Conservation (phyloP, 129 eudicot species). For the Ambrosia trifida region DNA sequence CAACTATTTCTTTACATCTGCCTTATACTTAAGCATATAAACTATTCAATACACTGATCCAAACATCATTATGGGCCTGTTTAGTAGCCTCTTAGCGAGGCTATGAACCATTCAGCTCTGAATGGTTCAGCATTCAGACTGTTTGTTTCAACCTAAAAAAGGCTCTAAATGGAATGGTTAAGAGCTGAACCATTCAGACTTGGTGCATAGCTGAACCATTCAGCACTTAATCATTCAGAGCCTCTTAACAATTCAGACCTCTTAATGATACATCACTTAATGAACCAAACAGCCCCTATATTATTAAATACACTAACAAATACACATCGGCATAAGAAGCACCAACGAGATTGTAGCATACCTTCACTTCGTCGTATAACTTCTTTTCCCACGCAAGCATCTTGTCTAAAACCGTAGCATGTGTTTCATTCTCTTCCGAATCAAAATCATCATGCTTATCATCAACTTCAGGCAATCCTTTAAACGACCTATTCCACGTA, state of each 20-base stretch:
- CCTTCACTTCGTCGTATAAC: slow-evolving; percentile 97
- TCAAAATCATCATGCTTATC: slow-evolving; percentile 83
- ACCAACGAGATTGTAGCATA: slow-evolving; percentile 25
- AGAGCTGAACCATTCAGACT: too few species aligned
- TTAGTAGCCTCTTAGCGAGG: too few species aligned
- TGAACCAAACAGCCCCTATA: too few species aligned
- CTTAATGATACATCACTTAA: too few species aligned
- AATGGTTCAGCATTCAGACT: too few species aligned
- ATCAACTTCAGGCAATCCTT: slow-evolving; percentile 65
- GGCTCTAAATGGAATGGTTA: too few species aligned
- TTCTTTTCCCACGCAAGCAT: slow-evolving; percentile 99
- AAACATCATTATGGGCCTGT: neutral
- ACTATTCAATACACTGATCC: neutral
- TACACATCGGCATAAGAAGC: neutral
- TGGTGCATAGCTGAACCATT: too few species aligned
- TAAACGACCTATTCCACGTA: slow-evolving; percentile 94
- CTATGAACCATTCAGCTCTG: too few species aligned
- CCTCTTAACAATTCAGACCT: too few species aligned
- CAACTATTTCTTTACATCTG: neutral
- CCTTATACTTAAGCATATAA: neutral
- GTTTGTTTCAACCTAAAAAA: too few species aligned
- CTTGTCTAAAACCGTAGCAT: slow-evolving; percentile 96
- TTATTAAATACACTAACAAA: neutral
- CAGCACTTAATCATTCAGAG: too few species aligned
- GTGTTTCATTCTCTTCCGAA: slow-evolving; percentile 95